Conservation (phyloP, 768 basidiomycete species). For the Suillus weaverae region DNA sequence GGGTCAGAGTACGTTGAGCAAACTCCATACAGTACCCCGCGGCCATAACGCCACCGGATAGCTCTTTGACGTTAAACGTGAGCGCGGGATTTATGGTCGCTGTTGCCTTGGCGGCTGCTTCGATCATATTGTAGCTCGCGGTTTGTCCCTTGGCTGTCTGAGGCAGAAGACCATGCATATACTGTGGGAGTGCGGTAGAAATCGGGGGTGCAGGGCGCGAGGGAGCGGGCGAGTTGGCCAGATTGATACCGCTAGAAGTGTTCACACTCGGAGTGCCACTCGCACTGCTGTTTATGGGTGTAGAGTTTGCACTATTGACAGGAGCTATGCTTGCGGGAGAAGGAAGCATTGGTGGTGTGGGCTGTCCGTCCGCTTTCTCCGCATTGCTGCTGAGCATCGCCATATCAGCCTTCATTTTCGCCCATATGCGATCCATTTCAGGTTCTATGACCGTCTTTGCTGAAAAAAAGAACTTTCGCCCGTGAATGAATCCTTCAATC, state of each 20-base stretch:
- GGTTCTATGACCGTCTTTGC: constrained; percentile 34
- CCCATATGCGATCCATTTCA: constrained; percentile 35
- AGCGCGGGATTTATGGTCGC: constrained; percentile 29
- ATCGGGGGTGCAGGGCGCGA: constrained; percentile 27
- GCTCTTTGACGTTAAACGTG: constrained; percentile 28
- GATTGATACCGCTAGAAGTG: constrained; percentile 23
- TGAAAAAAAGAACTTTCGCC: constrained; percentile 47
- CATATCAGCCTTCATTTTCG: constrained; percentile 35
- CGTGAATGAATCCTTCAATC: constrained; percentile 75
- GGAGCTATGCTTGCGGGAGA: constrained; percentile 72
- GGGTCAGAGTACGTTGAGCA: constrained; percentile 56
- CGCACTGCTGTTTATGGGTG: constrained; percentile 60
- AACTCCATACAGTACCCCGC: constrained; percentile 44
- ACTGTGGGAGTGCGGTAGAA: constrained; percentile 44
- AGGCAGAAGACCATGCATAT: constrained; percentile 30
- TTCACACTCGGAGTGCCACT: constrained; percentile 52
- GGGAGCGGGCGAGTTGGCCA: constrained; percentile 20
- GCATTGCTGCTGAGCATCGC: constrained; percentile 32
- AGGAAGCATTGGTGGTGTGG: constrained; percentile 74
- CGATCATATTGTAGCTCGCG: constrained; percentile 28
- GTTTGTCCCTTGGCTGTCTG: constrained; percentile 30
- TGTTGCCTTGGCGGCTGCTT: constrained; percentile 32
- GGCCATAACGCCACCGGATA: constrained; percentile 39
- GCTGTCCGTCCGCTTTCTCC: constrained; percentile 37
- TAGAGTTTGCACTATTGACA: constrained; percentile 73